Evolutionary conservation across 768 basidiomycete genomes (phyloP), one percentile per base, ranked within the genome.

Genomic region (Chlorophyllum brunneum): DNA sequence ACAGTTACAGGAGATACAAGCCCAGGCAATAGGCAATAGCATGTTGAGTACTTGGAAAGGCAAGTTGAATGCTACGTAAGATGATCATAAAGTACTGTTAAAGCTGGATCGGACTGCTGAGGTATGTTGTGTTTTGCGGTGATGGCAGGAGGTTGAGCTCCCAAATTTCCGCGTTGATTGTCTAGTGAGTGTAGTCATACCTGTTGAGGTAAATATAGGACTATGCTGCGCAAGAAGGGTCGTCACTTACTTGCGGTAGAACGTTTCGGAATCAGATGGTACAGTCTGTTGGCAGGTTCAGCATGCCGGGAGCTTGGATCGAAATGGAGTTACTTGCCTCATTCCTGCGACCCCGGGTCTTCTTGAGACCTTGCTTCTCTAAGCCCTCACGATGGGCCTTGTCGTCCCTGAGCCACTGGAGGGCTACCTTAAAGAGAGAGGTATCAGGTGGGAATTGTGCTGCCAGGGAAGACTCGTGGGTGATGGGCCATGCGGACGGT

Each of bases 341-440:
- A 51, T 80, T 70, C 59, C 64, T 72, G 44, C 79, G 75, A 27
- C 92, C 90, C 46, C 79, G 69, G 38, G 68, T 67, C 70, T 83
- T 85, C 37, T 44, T 59, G 65, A 76, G 67, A 22, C 83, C 81
- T 27, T 72, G 60, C 49, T 69, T 71, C 69, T 89, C 82, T 27
- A 86, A 70, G 61, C 76, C 70, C 13, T 72, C 75, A 18, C 88
- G 77, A 48, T 80, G 65, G 40, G 84, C 80, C 38, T 90, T 76
- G 60, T 99, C 97, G 60, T 89, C 85, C 58, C 77, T 82, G 36
- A 98, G 74, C 97, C 97, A 99, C 42, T 81, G 76, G 31, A 98
- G 68, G 2, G 94, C 95, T 16, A 91, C 70, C 9, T 70, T 67
- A 64, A 97, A 87, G 30, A 99, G 67, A 2, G 73, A 55, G 4